These are phyloP conservation scores for Raphanus sativus DNA, from an alignment of 345 rosid genomes.

Conservation along the genomic window DNA sequence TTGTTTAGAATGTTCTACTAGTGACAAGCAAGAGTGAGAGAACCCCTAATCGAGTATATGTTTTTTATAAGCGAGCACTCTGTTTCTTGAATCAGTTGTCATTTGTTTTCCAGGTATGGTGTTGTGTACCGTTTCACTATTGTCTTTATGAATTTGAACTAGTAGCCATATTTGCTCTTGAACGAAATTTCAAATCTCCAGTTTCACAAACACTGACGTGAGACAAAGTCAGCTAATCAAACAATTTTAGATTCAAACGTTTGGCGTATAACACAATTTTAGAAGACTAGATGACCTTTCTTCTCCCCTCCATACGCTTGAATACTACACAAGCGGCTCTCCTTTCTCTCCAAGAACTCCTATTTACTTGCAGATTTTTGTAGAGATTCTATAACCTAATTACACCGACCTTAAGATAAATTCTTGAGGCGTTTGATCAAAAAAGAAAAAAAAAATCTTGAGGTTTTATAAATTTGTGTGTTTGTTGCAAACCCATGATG, in stretches of 20 bases:
- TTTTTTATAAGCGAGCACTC: conserved; percentile 22
- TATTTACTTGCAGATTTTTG: background rate
- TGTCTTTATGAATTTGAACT: conserved; percentile 10
- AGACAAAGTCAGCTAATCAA: conserved; percentile 3
- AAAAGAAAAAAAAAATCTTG: background rate
- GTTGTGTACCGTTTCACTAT: background rate
- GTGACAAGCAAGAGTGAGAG: conserved; percentile 21
- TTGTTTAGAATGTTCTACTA: conserved; percentile 25
- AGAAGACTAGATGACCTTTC: background rate
- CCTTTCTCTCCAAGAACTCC: background rate
- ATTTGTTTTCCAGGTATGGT: background rate
- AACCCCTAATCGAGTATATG: conserved; percentile 34
- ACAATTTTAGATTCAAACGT: background rate
- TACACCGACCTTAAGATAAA: background rate
- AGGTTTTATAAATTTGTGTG: background rate
- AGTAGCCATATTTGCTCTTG: background rate
- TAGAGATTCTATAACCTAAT: background rate
- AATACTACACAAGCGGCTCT: background rate
- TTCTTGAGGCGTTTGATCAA: background rate
- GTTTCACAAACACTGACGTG: background rate
- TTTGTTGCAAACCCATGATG: conserved; percentile 22
- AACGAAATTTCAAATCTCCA: background rate
- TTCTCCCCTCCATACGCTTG: background rate
- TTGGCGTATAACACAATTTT: background rate
- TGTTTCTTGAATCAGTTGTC: background rate